Base-by-base conservation (phyloP, 495 filamentous ascomycete genomes). In the Penicillium pancosmium region DNA sequence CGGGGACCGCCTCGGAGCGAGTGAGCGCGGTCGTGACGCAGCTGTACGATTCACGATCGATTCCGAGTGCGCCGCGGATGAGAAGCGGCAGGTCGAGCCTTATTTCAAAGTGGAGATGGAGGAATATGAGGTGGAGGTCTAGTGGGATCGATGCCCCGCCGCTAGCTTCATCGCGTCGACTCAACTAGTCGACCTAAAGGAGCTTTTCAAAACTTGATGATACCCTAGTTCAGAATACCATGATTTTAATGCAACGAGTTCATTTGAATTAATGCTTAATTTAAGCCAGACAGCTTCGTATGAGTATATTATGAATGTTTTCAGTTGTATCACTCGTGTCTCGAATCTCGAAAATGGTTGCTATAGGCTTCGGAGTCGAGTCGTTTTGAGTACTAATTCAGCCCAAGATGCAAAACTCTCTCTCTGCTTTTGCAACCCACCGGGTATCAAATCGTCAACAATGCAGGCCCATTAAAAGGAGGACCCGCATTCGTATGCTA, bases 11-110 rank as follows among this genome's bases (percentile, higher is more conserved):
- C 68, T 72, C n/a, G 68, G 71, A 15, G 64, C 73, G 19, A 73
- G 78, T 18, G 83, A 87, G 51, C 72, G 81, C 50, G 83, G 84
- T 47, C 80, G 84, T 33, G 87, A 91, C 21, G 89, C 88, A 9
- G 96, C 95, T 1, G 82, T 94, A 31, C 87, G 94, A 12, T 98
- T 97, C 68, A 91, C 97, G 78, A 86, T 98, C 31, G 91, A 97
- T 66, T 83, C 88, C 12, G 86, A 84, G 46, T 82, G 89, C 52
- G 93, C 91, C 12, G 81, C 80, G 38, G 80, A 77, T 18, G 94
- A 98, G 76, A 84, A 84, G 63, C 76, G 79, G 15, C 73, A 80
- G 8, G 89, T 94, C 11, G 78, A 82, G 11, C 78, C 84, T 54
- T 90, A 86, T 68, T 90, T 88, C 68, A 84, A 84, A 57, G 85